Conservation (phyloP, 2,329 filamentous ascomycete species). For the Hypoxylon sp. region DNA sequence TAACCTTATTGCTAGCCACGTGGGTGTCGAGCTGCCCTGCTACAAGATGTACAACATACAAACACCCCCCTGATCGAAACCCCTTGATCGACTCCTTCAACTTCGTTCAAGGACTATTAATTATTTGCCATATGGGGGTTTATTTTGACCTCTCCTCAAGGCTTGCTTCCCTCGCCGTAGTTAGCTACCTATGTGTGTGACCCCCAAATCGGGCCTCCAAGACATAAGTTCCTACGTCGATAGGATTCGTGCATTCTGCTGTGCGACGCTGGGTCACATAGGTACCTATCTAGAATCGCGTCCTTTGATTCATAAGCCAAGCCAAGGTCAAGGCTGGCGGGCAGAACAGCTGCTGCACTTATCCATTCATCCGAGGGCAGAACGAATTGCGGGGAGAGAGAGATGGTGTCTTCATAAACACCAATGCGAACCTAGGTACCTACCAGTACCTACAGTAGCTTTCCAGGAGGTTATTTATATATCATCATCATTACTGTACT, state of each 20-base stretch:
- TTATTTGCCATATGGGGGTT: slow-evolving; percentile 12
- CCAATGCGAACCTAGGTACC: too few relatives aligned
- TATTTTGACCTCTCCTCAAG: slow-evolving; percentile 1
- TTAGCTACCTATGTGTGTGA: too few relatives aligned
- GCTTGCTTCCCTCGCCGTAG: not conserved
- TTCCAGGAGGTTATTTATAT: too few relatives aligned
- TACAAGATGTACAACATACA: too few relatives aligned
- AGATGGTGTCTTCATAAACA: slow-evolving; percentile 1
- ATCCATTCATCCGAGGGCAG: too few relatives aligned
- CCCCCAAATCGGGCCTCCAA: slow-evolving; percentile 7
- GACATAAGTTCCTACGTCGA: not conserved
- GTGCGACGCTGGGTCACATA: not conserved
- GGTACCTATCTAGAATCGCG: not conserved
- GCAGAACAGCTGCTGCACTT: too few relatives aligned
- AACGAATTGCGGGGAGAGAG: not conserved
- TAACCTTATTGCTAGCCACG: slow-evolving; percentile 34
- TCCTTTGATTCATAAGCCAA: not conserved
- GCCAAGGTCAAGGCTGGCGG: too few relatives aligned
- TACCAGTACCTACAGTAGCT: too few relatives aligned
- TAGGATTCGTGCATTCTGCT: slow-evolving; percentile 16
- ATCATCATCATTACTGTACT: not conserved
- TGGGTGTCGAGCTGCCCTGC: slow-evolving; percentile 30
- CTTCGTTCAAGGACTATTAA: not conserved
- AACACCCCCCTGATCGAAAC: not conserved
- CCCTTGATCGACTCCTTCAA: slow-evolving; percentile 2